Evolutionary conservation across 345 rosid genomes (phyloP), one percentile per base, ranked within the genome.

Genomic region (Reutealis trisperma): DNA sequence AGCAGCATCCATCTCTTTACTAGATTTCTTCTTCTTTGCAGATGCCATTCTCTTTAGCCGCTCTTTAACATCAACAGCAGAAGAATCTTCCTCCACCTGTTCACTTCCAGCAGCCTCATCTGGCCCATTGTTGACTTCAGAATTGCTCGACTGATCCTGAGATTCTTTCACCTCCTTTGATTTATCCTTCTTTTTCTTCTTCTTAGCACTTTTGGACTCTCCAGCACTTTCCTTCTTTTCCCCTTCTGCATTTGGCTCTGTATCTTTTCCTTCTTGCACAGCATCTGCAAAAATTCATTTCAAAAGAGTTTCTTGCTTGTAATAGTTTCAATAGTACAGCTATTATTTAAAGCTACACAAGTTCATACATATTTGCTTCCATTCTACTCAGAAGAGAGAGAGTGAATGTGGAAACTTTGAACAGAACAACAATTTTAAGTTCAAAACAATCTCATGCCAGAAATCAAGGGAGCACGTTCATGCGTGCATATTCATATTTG

Each of bases 1-100:
- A 67, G 90, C 94, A 71, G 85, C 87, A 67, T 86, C 92, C 82
- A 85, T 81, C 83, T 90, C 91, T 81, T 86, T 88, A 76, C 87
- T 71, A 18, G 91, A 84, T 78, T 90, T 90, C 84, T 90, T 90
- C 85, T 90, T 90, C 87, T 90, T 90, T 47, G 73, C 8, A 10
- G 89, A 86, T 45, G 85, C 82, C 87, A 86, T 74, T 82, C 77
- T 90, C 90, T 86, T 90, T 65, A 88, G 55, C 22, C 87, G 84
- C 77, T 86, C 94, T 78, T 90, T 90, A 47, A 87, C 80, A 71
- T 86, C 94, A 75, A 82, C 79, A 30, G 85, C 54, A 62, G 89
- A 80, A 32, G 77, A 80, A 73, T 85, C 89, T 44, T 82, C 90
- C 59, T 82, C 86, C 0, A 41, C 81, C 65, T 78, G 82, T 49